Evolutionary conservation across 352 stramenopile genomes (phyloP).

Genomic region (Pythium phragmiticola): DNA sequence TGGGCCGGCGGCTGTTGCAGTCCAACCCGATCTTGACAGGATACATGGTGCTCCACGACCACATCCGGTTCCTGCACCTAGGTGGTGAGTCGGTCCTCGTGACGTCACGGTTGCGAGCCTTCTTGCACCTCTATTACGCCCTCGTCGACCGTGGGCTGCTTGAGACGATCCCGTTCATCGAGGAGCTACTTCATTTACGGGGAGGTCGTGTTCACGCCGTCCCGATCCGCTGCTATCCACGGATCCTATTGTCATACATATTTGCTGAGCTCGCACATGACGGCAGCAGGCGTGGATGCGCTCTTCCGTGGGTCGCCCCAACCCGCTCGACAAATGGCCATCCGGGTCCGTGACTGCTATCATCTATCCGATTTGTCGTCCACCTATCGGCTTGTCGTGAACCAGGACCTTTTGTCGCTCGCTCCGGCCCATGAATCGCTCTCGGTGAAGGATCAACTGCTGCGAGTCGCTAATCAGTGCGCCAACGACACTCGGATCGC

Average conservation of each 20-base stretch:
- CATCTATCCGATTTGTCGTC: too few species aligned
- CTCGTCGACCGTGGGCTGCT: neutral
- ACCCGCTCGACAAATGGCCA: too few species aligned
- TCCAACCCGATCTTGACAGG: too few species aligned
- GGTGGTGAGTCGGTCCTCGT: neutral
- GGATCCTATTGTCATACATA: neutral
- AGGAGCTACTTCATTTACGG: constrained; percentile 3
- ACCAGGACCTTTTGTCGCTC: too few species aligned
- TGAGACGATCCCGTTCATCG: constrained; percentile 6
- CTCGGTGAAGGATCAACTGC: too few species aligned
- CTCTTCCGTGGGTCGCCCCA: too few species aligned
- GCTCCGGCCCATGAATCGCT: too few species aligned
- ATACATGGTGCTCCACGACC: too few species aligned
- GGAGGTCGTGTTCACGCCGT: neutral
- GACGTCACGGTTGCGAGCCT: neutral
- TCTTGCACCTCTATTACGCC: constrained; percentile 1
- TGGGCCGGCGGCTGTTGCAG: too few species aligned
- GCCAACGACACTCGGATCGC: neutral
- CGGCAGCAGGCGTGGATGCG: constrained; percentile 14
- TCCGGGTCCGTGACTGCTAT: too few species aligned
- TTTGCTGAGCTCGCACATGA: neutral
- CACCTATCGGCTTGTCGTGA: too few species aligned
- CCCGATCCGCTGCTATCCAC: neutral
- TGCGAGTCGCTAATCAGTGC: neutral
- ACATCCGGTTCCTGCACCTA: too few species aligned